phyloP scores from a whole-genome alignment of 2,329 filamentous ascomycete genomes.

The Hypoxylon sp. region DNA sequence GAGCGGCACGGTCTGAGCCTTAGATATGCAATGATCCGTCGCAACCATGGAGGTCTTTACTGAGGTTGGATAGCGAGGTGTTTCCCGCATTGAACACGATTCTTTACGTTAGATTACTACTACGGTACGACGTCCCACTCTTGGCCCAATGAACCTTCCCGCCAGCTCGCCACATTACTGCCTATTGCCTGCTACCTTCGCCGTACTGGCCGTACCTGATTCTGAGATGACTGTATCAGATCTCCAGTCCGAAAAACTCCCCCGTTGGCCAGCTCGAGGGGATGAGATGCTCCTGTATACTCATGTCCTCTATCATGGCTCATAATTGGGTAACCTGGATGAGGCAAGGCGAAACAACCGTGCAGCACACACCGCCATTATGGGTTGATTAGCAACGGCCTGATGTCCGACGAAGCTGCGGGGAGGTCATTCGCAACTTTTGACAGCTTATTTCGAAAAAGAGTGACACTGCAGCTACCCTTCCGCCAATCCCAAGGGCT shows the following conservation, averaged over 20 bases:
- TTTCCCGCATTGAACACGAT: constrained; percentile 39
- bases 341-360: constrained; percentile 23
- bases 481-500: constrained; percentile 33
- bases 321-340: constrained; percentile 18
- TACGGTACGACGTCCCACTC: constrained; percentile 35
- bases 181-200: constrained; percentile 20
- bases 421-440: constrained; percentile 40
- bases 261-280: constrained; percentile 1
- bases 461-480: constrained; percentile 42
- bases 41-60: constrained; percentile 29
- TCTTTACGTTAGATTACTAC: constrained; percentile 44
- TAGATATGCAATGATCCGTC: constrained; percentile 34
- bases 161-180: constrained; percentile 35
- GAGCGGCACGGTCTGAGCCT: constrained; percentile 21
- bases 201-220: constrained; percentile 23
- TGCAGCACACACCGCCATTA: constrained; percentile 31
- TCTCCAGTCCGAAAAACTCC: constrained; percentile 9
- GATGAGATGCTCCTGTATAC: constrained; percentile 20
- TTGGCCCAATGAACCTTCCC: constrained; percentile 25
- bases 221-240: constrained; percentile 29
- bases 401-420: constrained; percentile 35
- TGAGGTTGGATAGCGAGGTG: constrained; percentile 41
- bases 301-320: constrained; percentile 15
- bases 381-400: constrained; percentile 33
- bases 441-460: constrained; percentile 33